Percentiles rank a stretch among this genome's conserved stretches.
These are phyloP conservation scores for Microthlaspi erraticum DNA, from an alignment of 345 rosid species.

Conservation along the genomic window DNA sequence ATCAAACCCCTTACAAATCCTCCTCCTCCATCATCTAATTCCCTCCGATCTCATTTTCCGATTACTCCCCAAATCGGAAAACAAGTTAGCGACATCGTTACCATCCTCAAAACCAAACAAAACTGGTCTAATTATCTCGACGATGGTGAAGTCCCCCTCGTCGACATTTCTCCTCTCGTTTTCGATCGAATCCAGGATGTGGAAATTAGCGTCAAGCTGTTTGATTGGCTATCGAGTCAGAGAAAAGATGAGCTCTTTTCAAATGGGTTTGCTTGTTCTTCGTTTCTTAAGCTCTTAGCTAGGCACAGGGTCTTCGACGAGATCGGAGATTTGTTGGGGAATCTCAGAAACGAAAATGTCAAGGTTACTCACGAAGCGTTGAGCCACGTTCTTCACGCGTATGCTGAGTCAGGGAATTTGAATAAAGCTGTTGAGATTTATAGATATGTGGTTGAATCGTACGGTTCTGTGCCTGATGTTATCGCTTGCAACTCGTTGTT, in stretches of 20 bases:
- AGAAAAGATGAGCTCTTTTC: constrained; percentile 36
- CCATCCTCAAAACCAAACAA: constrained; percentile 59
- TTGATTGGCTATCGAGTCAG: constrained; percentile 57
- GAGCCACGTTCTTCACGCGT: constrained; percentile 57
- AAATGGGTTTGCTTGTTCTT: constrained; percentile 68
- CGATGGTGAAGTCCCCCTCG: constrained; percentile 47
- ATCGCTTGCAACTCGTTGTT: constrained; percentile 77
- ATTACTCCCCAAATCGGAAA: constrained; percentile 47
- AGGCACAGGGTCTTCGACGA: constrained; percentile 56
- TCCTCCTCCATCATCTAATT: background rate
- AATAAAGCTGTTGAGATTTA: constrained; percentile 65
- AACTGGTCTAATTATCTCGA: constrained; percentile 57
- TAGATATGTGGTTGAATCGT: constrained; percentile 38
- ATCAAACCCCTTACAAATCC: constrained; percentile 61
- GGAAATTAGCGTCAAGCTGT: constrained; percentile 64
- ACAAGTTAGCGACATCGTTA: constrained; percentile 55
- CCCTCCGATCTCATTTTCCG: constrained; percentile 44
- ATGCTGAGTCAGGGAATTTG: constrained; percentile 58
- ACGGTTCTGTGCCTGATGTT: constrained; percentile 56
- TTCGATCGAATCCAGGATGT: constrained; percentile 69
- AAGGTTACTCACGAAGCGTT: constrained; percentile 64
- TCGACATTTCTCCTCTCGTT: constrained; percentile 66
- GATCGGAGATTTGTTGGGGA: constrained; percentile 50
- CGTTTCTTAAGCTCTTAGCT: constrained; percentile 76
- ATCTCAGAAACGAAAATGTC: constrained; percentile 52